Conservation (phyloP, 495 filamentous ascomycete genomes). For the Neurospora tetraspora region DNA sequence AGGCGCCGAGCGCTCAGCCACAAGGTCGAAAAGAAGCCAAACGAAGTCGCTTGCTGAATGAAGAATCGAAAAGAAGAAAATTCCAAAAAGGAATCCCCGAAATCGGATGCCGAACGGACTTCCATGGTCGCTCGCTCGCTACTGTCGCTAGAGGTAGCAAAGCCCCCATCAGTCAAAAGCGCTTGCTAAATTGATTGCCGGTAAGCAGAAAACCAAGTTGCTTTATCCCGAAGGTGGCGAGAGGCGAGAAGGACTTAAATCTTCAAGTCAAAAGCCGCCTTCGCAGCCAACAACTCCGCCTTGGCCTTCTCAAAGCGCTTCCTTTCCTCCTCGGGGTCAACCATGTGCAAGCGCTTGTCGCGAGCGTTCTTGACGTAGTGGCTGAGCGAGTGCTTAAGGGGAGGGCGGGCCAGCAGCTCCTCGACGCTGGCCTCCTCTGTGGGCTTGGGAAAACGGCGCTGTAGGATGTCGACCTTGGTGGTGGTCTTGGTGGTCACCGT, state of each 20-base stretch:
- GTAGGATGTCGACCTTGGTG: constrained; percentile 13
- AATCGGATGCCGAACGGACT: background rate
- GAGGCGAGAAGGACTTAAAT: background rate
- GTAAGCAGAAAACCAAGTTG: background rate
- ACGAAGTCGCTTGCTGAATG: background rate
- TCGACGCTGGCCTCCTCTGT: constrained; percentile 25
- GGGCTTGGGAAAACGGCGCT: constrained; percentile 27
- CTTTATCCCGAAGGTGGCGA: background rate
- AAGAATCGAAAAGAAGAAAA: background rate
- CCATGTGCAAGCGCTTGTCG: background rate
- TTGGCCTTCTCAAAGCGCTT: constrained; percentile 26
- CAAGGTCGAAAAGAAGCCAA: background rate
- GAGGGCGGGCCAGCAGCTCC: constrained; percentile 29
- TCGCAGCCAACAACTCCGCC: constrained; percentile 22
- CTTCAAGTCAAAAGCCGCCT: constrained; percentile 3
- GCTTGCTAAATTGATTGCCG: background rate
- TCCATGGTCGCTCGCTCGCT: background rate
- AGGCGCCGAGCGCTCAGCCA: background rate
- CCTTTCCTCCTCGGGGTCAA: constrained; percentile 15
- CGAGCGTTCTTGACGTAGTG: constrained; percentile 29
- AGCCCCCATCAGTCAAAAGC: background rate
- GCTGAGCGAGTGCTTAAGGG: constrained; percentile 25
- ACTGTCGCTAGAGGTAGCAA: background rate
- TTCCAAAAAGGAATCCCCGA: background rate
- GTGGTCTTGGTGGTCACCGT: constrained; percentile 5